Base-by-base conservation (phyloP, 1,284 basidiomycete genomes). In the Wallemia hederae region DNA sequence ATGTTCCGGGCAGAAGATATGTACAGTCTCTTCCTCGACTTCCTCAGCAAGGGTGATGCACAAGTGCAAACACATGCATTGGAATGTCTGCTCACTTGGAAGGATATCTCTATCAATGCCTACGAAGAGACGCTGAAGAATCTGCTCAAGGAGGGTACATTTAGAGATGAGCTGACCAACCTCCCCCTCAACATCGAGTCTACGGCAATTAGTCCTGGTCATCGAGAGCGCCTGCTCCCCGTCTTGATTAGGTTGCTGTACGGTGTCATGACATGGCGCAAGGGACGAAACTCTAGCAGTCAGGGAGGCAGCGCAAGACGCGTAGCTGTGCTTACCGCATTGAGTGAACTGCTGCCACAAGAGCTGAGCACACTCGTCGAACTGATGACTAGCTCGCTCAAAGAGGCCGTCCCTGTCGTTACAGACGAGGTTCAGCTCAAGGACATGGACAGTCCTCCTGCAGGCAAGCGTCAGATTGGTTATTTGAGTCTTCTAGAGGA, bases 21-120 rank as follows among this genome's bases (percentile, higher is more conserved):
- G 19, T 79, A 79, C 62, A 62, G 70, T 0, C 71, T 88, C 24
- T 89, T 92, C 70, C 76, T 78, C 17, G 73, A 77, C 19, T 76
- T 89, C n/a, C 77, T 96, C 28, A 82, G 89, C 1, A 82, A 90
- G 64, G 85, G 90, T 0, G 91, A 98, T 66, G 76, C 80, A 14
- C 69, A 78, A 2, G 73, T 97, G 7, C 92, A 96, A 71, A 76
- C 73, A 14, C 73, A 82, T 1, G 81, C 90, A 0, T 74, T 98
- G 1, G 77, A 79, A 1, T 96, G 89, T 66, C 66, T 97, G 2
- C 73, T 88, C 49, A 83, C 85, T 0, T 97, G 87, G 76, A 91
- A 89, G 68, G 77, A 78, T 0, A 76, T 82, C 0, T 74, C 75
- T 57, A 74, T 97, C 3, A 62, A 73, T 0, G 74, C 80, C 0